Evolutionary conservation across 441 rosid species (phyloP), one percentile per base, ranked within the genome.

Genomic region (Viola pubescens): DNA sequence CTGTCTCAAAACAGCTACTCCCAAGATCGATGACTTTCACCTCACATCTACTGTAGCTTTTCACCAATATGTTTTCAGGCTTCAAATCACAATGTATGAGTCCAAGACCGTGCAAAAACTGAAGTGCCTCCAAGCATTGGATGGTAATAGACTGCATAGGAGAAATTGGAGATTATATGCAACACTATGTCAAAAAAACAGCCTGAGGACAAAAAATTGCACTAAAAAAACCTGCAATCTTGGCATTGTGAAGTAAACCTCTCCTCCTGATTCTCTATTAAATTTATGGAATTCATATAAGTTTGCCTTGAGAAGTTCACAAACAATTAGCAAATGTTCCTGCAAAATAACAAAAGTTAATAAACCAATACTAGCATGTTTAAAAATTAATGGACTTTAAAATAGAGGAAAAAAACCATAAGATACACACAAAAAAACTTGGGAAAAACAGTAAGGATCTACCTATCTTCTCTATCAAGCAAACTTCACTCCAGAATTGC

Each of bases 1-100:
- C 98, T 5, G 98, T 87, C 82, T 89, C 97, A 73, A 89, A 89
- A 77, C 97, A 92, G 79, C 98, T 92, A 77, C 98, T 92, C 76
- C 98, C 98, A 55, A 92, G 94, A 77, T 92, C 97, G 61, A 92
- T 92, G 73, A 89, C 96, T 85, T 92, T 89, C 70, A 89, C 87
- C 80, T 91, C 98, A 48, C 95, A 89, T 82, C 98, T 79, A 68
- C 95, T 92, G 72, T 92, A 92, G 79, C 98, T 92, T 75, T 92
- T 89, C 64, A 92, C 95, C 58, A 92, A 72, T 73, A 92, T 87
- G 68, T 92, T 92, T 76, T 92, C 97, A 11, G 98, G 98, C 76
- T 92, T 92, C 61, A 92, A 65, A 72, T 92, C 97, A 68, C 97
- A 89, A 62, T 92, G 98, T 63, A 92, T 85, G 61, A 92, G 90